Evolutionary conservation across 208 protist species (phyloP), one percentile per base, ranked within the genome.

Genomic region (Wallacemonas sp.): DNA sequence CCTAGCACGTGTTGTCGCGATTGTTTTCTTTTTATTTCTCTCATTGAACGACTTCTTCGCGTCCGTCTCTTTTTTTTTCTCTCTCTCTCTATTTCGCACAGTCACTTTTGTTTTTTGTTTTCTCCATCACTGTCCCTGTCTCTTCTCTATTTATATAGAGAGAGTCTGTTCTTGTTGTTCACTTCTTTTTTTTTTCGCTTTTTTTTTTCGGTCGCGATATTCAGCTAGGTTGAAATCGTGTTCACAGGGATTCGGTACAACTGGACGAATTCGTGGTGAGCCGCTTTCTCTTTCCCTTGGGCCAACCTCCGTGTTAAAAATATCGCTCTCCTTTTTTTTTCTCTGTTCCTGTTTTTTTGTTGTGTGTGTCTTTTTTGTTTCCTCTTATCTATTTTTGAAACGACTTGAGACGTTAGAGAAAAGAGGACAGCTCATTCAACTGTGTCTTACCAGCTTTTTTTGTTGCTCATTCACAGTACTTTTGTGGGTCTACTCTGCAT

Each of bases 401-500:
- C n/a, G n/a, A n/a, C n/a, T n/a, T n/a, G n/a, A n/a, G n/a, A n/a
- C n/a, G n/a, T n/a, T n/a, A n/a, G n/a, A n/a, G n/a, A n/a, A n/a
- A n/a, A n/a, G n/a, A n/a, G n/a, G n/a, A n/a, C n/a, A 6, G 6
- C 14, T 41, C 14, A 6, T 41, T 41, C 14, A 17, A 41, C 14
- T 41, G 36, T 41, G 36, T 41, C 9, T 41, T 41, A 17, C 9
- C 36, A 17, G 36, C 36, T 41, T 41, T 41, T 41, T 41, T 41
- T 6, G 14, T 41, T 14, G 14, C 36, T 41, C 6, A 41, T 41
- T 41, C 6, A 41, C 9, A 41, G 36, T 41, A 6, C 52, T 30
- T 66, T 54, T 23, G 24, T 66, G 5, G 41, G 14, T 66, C 12
- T 66, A 30, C 5, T 54, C 21, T 12, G 21, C 23, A 26, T 34